phyloP scores from a whole-genome alignment of 768 basidiomycete genomes.

The Mycena kentingensis region DNA sequence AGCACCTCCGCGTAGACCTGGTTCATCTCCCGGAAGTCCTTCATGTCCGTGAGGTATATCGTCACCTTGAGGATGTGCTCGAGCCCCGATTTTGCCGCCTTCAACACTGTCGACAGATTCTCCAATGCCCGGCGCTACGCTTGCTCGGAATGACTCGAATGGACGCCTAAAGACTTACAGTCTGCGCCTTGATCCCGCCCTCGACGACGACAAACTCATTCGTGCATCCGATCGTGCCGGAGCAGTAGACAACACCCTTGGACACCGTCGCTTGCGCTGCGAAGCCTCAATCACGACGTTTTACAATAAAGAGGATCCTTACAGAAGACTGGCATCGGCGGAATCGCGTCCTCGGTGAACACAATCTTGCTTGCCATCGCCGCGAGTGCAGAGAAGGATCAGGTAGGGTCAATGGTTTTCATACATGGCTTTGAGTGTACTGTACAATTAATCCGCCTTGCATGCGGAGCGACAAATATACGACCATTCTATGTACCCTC shows the following conservation, averaged over 20 bases:
- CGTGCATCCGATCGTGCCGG: slow-evolving; percentile 41
- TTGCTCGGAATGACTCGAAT: background rate
- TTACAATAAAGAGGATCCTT: slow-evolving; percentile 6
- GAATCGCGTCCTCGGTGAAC: slow-evolving; percentile 34
- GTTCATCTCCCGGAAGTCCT: slow-evolving; percentile 42
- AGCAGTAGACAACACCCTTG: slow-evolving; percentile 37
- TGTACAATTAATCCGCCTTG: no score
- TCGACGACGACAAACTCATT: slow-evolving; percentile 36
- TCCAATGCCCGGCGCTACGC: slow-evolving; percentile 38
- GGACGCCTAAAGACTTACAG: slow-evolving; percentile 27
- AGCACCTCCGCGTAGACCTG: slow-evolving; percentile 39
- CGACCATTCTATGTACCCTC: background rate
- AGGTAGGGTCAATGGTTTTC: no score
- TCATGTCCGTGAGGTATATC: slow-evolving; percentile 42
- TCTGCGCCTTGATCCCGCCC: slow-evolving; percentile 38
- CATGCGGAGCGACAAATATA: no score
- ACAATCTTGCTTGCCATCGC: no score
- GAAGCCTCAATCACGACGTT: background rate
- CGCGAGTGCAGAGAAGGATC: no score
- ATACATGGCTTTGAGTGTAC: no score
- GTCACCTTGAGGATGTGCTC: slow-evolving; percentile 46
- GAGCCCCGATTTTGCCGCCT: slow-evolving; percentile 43
- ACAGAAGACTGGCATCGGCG: slow-evolving; percentile 42
- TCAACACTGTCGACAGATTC: slow-evolving; percentile 42
- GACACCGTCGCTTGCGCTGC: slow-evolving; percentile 44